These are phyloP conservation scores for Mycena citricolor DNA, from an alignment of 1,284 basidiomycete genomes.

Conservation along the genomic window DNA sequence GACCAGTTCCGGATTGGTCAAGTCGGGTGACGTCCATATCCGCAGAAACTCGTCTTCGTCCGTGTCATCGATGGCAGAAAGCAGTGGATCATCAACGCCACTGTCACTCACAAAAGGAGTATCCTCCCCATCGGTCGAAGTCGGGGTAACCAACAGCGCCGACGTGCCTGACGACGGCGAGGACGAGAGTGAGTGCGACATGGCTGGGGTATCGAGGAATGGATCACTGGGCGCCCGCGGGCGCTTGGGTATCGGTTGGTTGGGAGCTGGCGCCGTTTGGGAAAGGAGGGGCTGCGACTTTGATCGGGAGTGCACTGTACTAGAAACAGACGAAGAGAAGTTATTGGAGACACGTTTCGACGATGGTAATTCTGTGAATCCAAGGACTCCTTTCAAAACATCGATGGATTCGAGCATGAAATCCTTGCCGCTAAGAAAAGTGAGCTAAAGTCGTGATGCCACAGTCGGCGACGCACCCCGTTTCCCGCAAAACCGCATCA, in stretches of 20 bases:
- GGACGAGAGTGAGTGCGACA: constrained; percentile 49
- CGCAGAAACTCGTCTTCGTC: constrained; percentile 56
- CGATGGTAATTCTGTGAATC: constrained; percentile 61
- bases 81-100: constrained; percentile 2
- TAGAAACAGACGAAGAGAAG: constrained; percentile 37
- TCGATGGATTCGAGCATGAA: constrained; percentile 83
- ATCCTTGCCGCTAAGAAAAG: constrained; percentile 66
- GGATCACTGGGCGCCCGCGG: constrained; percentile 75
- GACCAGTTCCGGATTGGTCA: constrained; percentile 64
- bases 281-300: constrained; percentile 54
- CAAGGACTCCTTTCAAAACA: constrained; percentile 76
- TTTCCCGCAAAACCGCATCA: constrained; percentile 81
- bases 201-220: constrained; percentile 67
- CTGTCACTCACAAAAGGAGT: not conserved
- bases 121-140: constrained; percentile 2
- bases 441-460: constrained; percentile 18
- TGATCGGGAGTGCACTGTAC: constrained; percentile 49
- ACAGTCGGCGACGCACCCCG: constrained; percentile 57
- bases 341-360: constrained; percentile 38
- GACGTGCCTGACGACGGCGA: constrained; percentile 50
- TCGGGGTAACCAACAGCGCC: constrained; percentile 10
- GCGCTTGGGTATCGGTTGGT: constrained; percentile 54
- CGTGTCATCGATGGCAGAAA: constrained; percentile 38
- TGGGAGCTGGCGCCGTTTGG: constrained; percentile 35
- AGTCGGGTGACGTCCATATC: constrained; percentile 69